phyloP scores from a whole-genome alignment of 306 rosid genomes.

The Castanea sativa region DNA sequence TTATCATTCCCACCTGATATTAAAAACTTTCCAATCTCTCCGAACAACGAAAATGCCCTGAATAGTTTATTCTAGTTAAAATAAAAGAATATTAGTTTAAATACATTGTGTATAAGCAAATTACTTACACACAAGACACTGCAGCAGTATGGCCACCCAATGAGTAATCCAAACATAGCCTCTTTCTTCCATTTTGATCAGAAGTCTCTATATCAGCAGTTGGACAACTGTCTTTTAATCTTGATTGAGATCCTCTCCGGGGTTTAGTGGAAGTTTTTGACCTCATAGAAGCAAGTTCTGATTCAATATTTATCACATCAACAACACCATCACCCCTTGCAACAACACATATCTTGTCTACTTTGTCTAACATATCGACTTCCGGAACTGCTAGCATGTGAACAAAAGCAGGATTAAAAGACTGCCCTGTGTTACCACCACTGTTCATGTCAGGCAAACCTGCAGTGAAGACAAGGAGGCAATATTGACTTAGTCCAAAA shows the following conservation, averaged over 20 bases:
- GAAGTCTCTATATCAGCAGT: constrained; percentile 25
- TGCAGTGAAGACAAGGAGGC: constrained; percentile 35
- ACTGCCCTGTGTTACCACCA: constrained; percentile 46
- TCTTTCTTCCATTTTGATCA: constrained; percentile 45
- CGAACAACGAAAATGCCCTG: constrained; percentile 84
- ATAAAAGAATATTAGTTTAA: constrained; percentile 12
- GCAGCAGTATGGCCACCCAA: constrained; percentile 85
- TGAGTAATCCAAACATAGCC: constrained; percentile 72
- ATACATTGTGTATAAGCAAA: constrained; percentile 16
- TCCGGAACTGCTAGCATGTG: constrained; percentile 86
- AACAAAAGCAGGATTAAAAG: constrained; percentile 83
- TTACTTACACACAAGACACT: constrained; percentile 75
- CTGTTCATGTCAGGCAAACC: constrained; percentile 47
- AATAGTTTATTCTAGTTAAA: constrained; percentile 31
- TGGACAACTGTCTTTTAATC: constrained; percentile 43
- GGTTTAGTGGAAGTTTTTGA: constrained; percentile 52
- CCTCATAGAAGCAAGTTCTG: constrained; percentile 46
- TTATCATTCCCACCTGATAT: constrained; percentile 88
- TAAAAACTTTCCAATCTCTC: constrained; percentile 80
- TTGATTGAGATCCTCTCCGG: constrained; percentile 56
- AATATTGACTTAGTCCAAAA: background rate
- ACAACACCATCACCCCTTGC: constrained; percentile 88
- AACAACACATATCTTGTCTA: constrained; percentile 66
- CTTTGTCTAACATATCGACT: constrained; percentile 67
- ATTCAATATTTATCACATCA: constrained; percentile 62